Conservation (phyloP, 345 rosid species). For the Abelmoschus esculentus region DNA sequence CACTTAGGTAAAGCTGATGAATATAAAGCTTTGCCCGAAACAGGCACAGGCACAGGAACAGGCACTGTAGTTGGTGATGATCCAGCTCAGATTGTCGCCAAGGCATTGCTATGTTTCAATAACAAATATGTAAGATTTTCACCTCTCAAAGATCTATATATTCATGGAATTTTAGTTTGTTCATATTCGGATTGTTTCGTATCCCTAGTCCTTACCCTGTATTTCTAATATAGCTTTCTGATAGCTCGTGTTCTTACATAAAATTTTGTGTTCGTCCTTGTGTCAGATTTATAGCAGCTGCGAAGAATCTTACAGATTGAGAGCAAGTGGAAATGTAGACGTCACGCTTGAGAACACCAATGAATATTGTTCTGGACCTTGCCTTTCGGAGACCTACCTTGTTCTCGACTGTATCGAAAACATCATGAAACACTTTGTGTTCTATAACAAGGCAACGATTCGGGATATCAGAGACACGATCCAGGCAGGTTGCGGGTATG, state of each 20-base stretch:
- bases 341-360: slow-evolving; percentile 40
- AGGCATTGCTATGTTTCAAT: slow-evolving; percentile 71
- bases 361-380: slow-evolving; percentile 65
- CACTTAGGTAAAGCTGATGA: slow-evolving; percentile 34
- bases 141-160: neutral
- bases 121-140: slow-evolving; percentile 45
- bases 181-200: neutral
- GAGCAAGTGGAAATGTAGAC: slow-evolving; percentile 45
- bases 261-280: too few relatives aligned
- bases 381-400: slow-evolving; percentile 60
- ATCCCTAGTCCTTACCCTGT: too few relatives aligned
- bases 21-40: slow-evolving; percentile 18
- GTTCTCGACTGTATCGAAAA: slow-evolving; percentile 59
- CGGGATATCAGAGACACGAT: slow-evolving; percentile 47
- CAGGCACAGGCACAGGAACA: slow-evolving; percentile 15
- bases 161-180: neutral
- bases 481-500: slow-evolving; percentile 62
- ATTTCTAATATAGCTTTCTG: too few relatives aligned
- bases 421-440: slow-evolving; percentile 44
- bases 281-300: slow-evolving; percentile 58
- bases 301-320: slow-evolving; percentile 58
- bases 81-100: slow-evolving; percentile 51
- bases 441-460: slow-evolving; percentile 70
- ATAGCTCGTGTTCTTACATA: too few relatives aligned
- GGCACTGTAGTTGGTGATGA: slow-evolving; percentile 27